Conservation (phyloP, 2,329 filamentous ascomycete species). For the Fusarium nurragi region DNA sequence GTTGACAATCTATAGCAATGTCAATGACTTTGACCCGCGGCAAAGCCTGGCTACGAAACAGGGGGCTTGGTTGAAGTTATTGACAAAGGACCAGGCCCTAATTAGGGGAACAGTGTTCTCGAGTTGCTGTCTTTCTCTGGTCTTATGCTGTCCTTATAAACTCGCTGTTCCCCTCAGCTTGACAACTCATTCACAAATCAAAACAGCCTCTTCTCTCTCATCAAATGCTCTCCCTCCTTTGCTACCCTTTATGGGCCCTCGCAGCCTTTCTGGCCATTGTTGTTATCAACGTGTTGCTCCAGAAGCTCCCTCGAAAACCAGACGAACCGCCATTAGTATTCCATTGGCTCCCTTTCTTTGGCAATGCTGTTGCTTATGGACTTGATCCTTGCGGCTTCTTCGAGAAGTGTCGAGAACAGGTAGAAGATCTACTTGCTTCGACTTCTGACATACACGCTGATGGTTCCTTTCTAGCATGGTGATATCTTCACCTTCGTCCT, state of each 20-base stretch:
- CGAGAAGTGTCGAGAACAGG: constrained; percentile 71
- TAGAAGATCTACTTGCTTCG: constrained; percentile 44
- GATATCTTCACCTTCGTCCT: constrained; percentile 65
- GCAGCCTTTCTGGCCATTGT: constrained; percentile 8
- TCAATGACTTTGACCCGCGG: neutral
- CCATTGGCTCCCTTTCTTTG: constrained; percentile 70
- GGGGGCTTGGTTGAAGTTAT: neutral
- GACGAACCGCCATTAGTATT: constrained; percentile 64
- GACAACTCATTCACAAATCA: neutral
- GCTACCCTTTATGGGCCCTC: constrained; percentile 10
- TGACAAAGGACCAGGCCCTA: neutral
- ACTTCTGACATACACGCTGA: neutral
- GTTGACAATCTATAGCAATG: neutral
- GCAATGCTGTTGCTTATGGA: constrained; percentile 76
- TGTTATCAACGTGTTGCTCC: constrained; percentile 20
- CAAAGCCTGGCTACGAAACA: constrained; percentile 1
- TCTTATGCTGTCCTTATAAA: constrained; percentile 8
- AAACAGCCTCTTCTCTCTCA: neutral
- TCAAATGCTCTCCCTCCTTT: constrained; percentile 14
- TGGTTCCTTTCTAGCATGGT: constrained; percentile 53
- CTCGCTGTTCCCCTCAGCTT: neutral
- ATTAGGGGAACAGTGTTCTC: neutral
- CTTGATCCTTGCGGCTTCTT: constrained; percentile 77
- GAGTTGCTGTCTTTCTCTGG: neutral
- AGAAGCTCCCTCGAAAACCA: constrained; percentile 25